These are phyloP conservation scores for apple (Malus domestica) DNA, from an alignment of 306 rosid species.

Conservation along the genomic window ASM211411v1 NC_041805.1:19723501-19724000, in stretches of 20 bases:
- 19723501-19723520: neutral
- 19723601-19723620: neutral
- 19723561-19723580: neutral
- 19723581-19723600: slow-evolving; percentile 4
- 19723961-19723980: neutral
- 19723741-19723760: slow-evolving; percentile 3
- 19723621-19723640: neutral
- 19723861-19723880: slow-evolving; percentile 6
- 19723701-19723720: slow-evolving; percentile 1
- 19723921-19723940: neutral
- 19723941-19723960: neutral
- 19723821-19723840: neutral
- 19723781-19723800: slow-evolving; percentile 2
- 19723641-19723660: neutral
- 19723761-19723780: neutral
- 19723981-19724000: neutral
- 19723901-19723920: slow-evolving; percentile 22
- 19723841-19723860: neutral
- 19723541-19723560: neutral
- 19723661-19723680: slow-evolving; percentile 13
- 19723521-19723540: neutral
- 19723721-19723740: slow-evolving; percentile 2
- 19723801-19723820: neutral
- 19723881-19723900: slow-evolving; percentile 18
- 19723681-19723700: slow-evolving; percentile 14